Base-by-base conservation (phyloP, 148 eudicot species). In the Spergularia marina region DNA sequence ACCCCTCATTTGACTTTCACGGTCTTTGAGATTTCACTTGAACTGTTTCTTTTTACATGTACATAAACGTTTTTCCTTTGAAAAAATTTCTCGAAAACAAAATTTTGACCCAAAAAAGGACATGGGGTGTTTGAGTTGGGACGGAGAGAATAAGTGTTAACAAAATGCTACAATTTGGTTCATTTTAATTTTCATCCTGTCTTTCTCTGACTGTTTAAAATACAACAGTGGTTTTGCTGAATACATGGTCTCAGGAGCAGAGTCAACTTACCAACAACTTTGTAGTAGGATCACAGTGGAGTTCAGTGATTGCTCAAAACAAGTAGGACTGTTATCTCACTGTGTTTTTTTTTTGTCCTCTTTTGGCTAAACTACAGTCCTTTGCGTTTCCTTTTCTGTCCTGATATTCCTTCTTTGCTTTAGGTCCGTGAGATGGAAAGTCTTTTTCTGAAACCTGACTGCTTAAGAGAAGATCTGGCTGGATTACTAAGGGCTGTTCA, bases 251-350 rank as follows among this genome's bases (percentile, higher is more conserved):
- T 91, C 98, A 73, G 91, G 93, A 72, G 81, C 71, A 55, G 98
- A 95, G 80, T 67, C 89, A 55, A 77, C 91, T 80, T 95, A 89
- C 84, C 96, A 95, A 70, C 87, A 90, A 73, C 90, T 95, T 78
- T 95, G 98, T 80, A 88, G 88, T 77, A 92, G 88, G 88, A 78
- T 95, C 80, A 95, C 98, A 2, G 69, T 77, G 68, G 91, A 92
- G 83, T 95, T 92, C 82, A 90, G 85, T 72, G 91, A 92, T 65
- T 95, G 97, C 84, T 95, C 98, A 60, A 89, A 88, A 76, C 89
- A 90, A 72, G 98, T 92, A 62, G 61, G 91, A 79, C 20, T 66
- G 21, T 73, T 65, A 68, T 49, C 73, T 34, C 18, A 23, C 16
- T 17, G 53, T 18, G 23, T 12, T 60, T 7, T 34, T 20, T 40